Base-by-base conservation (phyloP, 495 filamentous ascomycete species). In the Viridothelium virens region DNA sequence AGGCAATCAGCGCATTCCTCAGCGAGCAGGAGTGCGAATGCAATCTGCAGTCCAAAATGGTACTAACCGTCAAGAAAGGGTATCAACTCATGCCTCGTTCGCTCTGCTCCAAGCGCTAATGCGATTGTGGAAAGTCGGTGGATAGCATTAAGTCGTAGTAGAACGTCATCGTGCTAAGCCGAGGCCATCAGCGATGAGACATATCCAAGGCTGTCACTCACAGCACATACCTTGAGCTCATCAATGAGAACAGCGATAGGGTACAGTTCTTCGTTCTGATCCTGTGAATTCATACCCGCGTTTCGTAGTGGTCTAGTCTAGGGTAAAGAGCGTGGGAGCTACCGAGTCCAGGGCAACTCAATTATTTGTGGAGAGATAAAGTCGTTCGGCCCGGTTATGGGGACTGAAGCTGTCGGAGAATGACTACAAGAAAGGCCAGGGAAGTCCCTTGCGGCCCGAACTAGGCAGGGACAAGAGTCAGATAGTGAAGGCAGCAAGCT, bases 171-270 rank as follows among this genome's bases (percentile, higher is more conserved):
- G 77, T 98, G 94, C 93, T 97, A 67, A 66, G 68, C 18, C 64
- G 34, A 33, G 14, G 9, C 48, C 39, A 71, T 75, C 62, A 75
- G 68, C 70, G 66, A 68, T 53, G 38, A 53, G 63, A 70, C 33
- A 38, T 56, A 39, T 53, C 50, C 37, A 34, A 10, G 47, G 62
- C 33, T 46, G 18, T 25, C 38, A 46, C 12, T 36, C 59, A 62
- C 72, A 67, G 68, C 71, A 74, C 73, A 72, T 82, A 96, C 92
- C 91, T 98, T 98, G 72, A 98, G 82, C 86, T 98, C 94, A 79
- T 98, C 94, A 79, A 98, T 98, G 76, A 98, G 86, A 65, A 98
- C 95, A 68, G 94, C 94, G 82, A 98, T 98, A 73, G 94, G 94
- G 78, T 96, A 97, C 69, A 98, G 91, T 85, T 97, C 95, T 78